Evolutionary conservation across 176 grass and related monocot species (phyloP).

Genomic region (Cenchrus purpureus): DNA sequence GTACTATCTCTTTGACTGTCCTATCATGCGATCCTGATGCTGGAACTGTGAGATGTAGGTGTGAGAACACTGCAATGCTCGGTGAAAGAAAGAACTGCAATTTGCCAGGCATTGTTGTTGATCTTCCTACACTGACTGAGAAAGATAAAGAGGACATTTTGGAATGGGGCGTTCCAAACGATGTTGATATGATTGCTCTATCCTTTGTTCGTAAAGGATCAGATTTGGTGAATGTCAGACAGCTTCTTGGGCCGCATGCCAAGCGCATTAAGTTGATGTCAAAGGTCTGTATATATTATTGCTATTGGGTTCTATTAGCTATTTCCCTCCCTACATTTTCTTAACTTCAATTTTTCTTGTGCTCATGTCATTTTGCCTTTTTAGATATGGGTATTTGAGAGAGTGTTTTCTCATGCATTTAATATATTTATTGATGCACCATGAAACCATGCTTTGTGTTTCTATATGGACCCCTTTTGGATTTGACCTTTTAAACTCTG

Average conservation of each 20-base stretch:
- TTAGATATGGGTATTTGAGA: background rate
- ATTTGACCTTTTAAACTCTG: background rate
- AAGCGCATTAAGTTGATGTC: slow-evolving; percentile 94
- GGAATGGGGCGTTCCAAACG: slow-evolving; percentile 84
- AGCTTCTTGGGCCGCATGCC: slow-evolving; percentile 74
- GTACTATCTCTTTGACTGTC: slow-evolving; percentile 81
- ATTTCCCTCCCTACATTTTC: background rate
- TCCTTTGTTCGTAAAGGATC: slow-evolving; percentile 95
- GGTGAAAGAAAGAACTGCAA: slow-evolving; percentile 97
- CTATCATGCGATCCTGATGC: slow-evolving; percentile 77
- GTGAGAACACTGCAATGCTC: slow-evolving; percentile 84
- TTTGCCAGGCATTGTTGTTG: slow-evolving; percentile 85
- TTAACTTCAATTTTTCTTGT: background rate
- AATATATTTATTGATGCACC: background rate
- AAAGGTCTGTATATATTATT: slow-evolving; percentile 62
- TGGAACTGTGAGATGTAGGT: slow-evolving; percentile 86
- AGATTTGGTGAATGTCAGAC: slow-evolving; percentile 78
- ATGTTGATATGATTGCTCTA: slow-evolving; percentile 90
- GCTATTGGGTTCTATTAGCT: background rate
- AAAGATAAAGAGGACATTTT: slow-evolving; percentile 93
- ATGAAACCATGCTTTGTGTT: background rate
- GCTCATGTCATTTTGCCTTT: background rate
- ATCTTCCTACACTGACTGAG: slow-evolving; percentile 85
- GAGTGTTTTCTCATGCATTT: background rate
- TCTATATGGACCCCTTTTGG: background rate